Evolutionary conservation across 176 grass and related monocot genomes (phyloP).

Genomic region (Aechmea fasciata): DNA sequence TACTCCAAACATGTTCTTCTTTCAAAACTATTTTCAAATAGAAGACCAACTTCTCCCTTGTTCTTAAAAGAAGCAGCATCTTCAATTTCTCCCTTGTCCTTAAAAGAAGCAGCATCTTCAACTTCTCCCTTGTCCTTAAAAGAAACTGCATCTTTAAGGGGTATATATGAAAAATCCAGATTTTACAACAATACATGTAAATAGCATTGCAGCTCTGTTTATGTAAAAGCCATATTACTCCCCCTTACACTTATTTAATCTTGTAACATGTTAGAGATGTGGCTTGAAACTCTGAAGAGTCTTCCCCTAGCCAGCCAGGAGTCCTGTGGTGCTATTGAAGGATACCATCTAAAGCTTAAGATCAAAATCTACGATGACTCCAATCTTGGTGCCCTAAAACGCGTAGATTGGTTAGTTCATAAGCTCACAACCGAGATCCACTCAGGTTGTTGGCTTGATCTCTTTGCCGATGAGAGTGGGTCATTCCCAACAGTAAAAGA

Average conservation of each 20-base stretch:
- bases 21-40: too few relatives aligned
- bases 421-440: slow-evolving; percentile 90
- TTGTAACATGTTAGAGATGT: slow-evolving; percentile 64
- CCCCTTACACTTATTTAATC: not conserved
- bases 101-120: too few relatives aligned
- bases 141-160: too few relatives aligned
- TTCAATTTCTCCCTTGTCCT: too few relatives aligned
- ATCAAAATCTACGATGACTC: slow-evolving; percentile 77
- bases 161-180: too few relatives aligned
- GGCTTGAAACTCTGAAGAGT: slow-evolving; percentile 69
- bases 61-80: too few relatives aligned
- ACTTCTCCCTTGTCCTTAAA: too few relatives aligned
- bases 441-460: slow-evolving; percentile 75
- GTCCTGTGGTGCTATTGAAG: slow-evolving; percentile 65
- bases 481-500: slow-evolving; percentile 76
- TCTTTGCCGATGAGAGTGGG: slow-evolving; percentile 74
- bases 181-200: too few relatives aligned
- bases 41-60: too few relatives aligned
- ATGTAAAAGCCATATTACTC: too few relatives aligned
- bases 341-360: slow-evolving; percentile 89
- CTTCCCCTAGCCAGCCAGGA: slow-evolving; percentile 70
- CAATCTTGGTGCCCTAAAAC: slow-evolving; percentile 62
- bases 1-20: too few relatives aligned
- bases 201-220: too few relatives aligned
- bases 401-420: slow-evolving; percentile 88